Base-by-base conservation (phyloP, 768 basidiomycete genomes). In the Aureoboletus auriporus region DNA sequence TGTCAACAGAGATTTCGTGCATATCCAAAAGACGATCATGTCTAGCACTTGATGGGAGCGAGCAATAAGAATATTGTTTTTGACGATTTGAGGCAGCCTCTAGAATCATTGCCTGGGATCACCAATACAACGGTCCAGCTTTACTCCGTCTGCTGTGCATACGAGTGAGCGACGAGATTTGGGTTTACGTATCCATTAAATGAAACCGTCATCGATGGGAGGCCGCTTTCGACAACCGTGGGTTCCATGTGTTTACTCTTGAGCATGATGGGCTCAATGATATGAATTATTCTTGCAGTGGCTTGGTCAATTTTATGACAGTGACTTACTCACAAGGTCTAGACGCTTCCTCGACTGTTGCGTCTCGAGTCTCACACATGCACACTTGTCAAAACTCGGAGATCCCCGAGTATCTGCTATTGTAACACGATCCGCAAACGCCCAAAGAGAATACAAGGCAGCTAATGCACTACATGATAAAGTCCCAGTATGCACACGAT, bases 371-470 rank as follows among this genome's bases (percentile, higher is more conserved):
- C 33, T 43, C 34, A 48, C 40, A 51, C 49, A 48, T 38, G 50
- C 49, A 48, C 29, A 1, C 4, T 28, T 10, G 40, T 46, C 46
- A 42, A 34, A 51, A 53, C 41, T 47, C 56, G 47, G 57, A 56
- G 44, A 10, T 52, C 44, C 36, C 42, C 53, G 41, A 50, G 44
- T 53, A 34, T 50, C 43, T 35, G 48, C 41, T 47, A 48, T 44
- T 46, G 43, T 41, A 43, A 50, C 9, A 52, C 49, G 44, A 53
- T 53, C 60, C 51, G 49, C 52, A 50, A 37, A 51, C 52, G 29
- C 33, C 38, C n/a, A n/a, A 41, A 49, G 48, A 42, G 55, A 58
- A 55, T 65, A 63, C 63, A 67, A 49, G 53, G 55, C 51, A 35
- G 29, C 23, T 58, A 52, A 39, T 27, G 36, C 47, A 42, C 31